Percentiles rank a stretch among this genome's conserved stretches.
phyloP scores from a whole-genome alignment of 345 rosid species.

The Populus euphratica region DNA sequence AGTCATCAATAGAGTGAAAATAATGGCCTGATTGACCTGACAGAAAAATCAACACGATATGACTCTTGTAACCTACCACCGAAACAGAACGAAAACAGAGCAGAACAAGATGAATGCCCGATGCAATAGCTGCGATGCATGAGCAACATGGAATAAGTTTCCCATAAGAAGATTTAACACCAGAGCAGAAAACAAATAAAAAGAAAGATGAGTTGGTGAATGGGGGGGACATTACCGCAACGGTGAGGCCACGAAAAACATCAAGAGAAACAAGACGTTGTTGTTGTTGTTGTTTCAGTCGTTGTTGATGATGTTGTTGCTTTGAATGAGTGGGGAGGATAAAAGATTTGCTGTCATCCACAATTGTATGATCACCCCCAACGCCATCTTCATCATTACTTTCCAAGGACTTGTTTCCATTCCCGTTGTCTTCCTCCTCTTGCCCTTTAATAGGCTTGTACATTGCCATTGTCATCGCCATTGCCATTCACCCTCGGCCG shows the following conservation, averaged over 20 bases:
- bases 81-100: neutral
- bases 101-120: neutral
- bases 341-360: constrained; percentile 13
- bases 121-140: neutral
- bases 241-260: constrained; percentile 72
- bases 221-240: constrained; percentile 35
- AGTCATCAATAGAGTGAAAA: neutral
- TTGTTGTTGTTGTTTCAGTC: neutral
- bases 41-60: neutral
- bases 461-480: constrained; percentile 6
- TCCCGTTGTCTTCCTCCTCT: constrained; percentile 1
- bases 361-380: neutral
- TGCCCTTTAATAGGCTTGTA: constrained; percentile 26
- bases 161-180: neutral
- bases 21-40: neutral
- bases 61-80: too few relatives aligned
- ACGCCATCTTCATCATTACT: neutral
- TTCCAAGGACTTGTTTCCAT: neutral
- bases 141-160: neutral
- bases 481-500: neutral
- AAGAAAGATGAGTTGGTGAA: neutral
- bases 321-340: constrained; percentile 7
- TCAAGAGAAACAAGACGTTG: constrained; percentile 59
- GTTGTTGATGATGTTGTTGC: constrained; percentile 4
- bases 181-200: too few relatives aligned